Evolutionary conservation across 2,329 filamentous ascomycete genomes (phyloP), one percentile per base, ranked within the genome.

Genomic region (Herpotrichia juniperi): DNA sequence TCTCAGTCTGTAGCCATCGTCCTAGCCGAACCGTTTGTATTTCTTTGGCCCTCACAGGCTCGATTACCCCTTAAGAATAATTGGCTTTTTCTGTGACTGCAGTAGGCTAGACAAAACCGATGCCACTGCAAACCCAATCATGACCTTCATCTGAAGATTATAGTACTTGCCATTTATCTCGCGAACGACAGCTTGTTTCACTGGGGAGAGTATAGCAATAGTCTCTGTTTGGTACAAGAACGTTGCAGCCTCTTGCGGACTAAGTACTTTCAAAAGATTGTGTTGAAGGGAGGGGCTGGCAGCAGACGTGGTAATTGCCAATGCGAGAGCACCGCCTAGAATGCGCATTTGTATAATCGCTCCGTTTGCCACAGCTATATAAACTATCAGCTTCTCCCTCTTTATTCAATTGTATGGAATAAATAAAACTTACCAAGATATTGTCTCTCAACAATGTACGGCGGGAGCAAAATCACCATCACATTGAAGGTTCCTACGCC

Each of bases 121-220:
- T 35, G 44, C 44, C 44, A 47, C 44, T n/a, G 44, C 28, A 47
- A 47, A 47, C 31, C 44, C 44, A 37, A 47, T 37, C 44, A 47
- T 37, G n/a, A 47, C 24, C 12, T 25, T 35, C 32, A 47, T 35
- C 19, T 47, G 44, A 16, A 47, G 32, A 37, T 47, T 39, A 24
- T 37, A 47, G 39, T 35, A 47, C 22, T 47, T 26, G 12, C 44
- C 44, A 47, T 39, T 47, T 11, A 47, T 47, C 31, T 47, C 44
- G 19, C 44, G 26, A 16, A 47, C 16, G 14, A 19, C 44, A 25
- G 44, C 44, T 37, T 47, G 28, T 30, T 47, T 47, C 17, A 9
- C 19, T n/a, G 44, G 44, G 9, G 44, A 24, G 16, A 47, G 44
- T 24, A 22, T 7, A 47, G 4, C 9, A 24, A 47, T 35, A 25